phyloP scores from a whole-genome alignment of 2,329 filamentous ascomycete genomes.

The Colletotrichum cordylinicola region DNA sequence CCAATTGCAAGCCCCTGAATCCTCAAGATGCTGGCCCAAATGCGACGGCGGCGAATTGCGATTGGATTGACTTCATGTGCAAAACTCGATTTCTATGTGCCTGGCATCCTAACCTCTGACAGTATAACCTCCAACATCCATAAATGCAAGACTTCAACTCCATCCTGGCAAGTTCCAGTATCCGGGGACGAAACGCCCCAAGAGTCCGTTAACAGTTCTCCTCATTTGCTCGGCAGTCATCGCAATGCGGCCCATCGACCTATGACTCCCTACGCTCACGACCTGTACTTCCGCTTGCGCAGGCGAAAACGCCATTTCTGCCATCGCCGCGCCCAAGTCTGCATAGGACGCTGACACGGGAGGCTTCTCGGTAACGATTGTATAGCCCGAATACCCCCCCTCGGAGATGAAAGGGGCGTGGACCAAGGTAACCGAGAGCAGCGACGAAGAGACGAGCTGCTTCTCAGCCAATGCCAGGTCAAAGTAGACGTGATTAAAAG shows the following conservation, averaged over 20 bases:
- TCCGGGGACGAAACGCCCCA: background rate
- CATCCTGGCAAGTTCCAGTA: background rate
- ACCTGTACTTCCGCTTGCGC: background rate
- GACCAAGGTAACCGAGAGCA: background rate
- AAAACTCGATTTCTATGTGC: background rate
- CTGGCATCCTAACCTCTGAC: no score
- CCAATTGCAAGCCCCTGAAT: background rate
- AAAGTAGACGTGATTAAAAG: background rate
- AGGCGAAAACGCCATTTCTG: background rate
- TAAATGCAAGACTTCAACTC: background rate
- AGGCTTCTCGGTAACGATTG: background rate
- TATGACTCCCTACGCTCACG: background rate
- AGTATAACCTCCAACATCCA: no score
- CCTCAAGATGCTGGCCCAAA: background rate
- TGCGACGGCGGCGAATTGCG: background rate
- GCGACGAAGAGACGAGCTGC: background rate
- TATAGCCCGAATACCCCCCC: background rate
- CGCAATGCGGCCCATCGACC: fast-evolving
- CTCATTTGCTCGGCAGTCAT: background rate
- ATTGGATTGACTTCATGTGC: background rate
- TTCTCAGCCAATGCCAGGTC: background rate
- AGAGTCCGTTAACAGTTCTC: background rate
- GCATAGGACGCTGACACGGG: background rate
- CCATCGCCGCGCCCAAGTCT: background rate
- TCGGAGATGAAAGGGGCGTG: background rate